phyloP scores from a whole-genome alignment of 2,329 filamentous ascomycete species.

The Penicillium sp. region DNA sequence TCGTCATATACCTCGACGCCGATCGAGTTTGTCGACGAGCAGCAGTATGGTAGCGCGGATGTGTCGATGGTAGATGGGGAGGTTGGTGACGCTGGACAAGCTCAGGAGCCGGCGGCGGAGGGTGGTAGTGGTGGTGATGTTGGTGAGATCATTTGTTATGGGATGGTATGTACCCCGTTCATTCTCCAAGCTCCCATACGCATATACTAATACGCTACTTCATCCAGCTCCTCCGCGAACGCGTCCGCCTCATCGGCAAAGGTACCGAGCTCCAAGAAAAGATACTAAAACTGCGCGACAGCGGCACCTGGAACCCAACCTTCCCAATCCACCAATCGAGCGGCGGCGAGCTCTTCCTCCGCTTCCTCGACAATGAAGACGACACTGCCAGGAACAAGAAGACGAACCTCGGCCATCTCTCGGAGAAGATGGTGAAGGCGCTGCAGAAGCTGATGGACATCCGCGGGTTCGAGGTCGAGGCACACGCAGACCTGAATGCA shows the following conservation, averaged over 20 bases:
- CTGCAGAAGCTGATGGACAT: neutral
- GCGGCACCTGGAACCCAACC: neutral
- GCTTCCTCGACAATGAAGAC: neutral
- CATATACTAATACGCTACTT: neutral
- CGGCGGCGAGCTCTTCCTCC: neutral
- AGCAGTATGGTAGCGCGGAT: neutral
- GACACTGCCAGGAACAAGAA: no score
- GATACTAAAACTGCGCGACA: neutral
- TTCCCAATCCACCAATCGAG: neutral
- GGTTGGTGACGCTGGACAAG: neutral
- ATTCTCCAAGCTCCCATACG: neutral
- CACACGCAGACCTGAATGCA: neutral
- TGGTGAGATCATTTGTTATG: neutral
- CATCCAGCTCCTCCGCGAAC: neutral
- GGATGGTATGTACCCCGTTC: neutral
- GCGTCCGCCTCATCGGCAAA: constrained; percentile 1
- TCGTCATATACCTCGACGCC: neutral
- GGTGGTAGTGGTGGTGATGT: neutral
- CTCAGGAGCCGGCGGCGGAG: no score
- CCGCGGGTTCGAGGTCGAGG: neutral
- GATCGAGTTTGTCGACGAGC: neutral
- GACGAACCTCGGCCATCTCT: neutral
- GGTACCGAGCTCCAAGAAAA: neutral
- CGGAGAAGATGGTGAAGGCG: neutral
- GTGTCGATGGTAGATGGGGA: neutral